A percentile compares a stretch with the other conserved stretches of the same genome.
Evolutionary conservation across 2,329 filamentous ascomycete genomes (phyloP).

Genomic region (Colletotrichum sp.): DNA sequence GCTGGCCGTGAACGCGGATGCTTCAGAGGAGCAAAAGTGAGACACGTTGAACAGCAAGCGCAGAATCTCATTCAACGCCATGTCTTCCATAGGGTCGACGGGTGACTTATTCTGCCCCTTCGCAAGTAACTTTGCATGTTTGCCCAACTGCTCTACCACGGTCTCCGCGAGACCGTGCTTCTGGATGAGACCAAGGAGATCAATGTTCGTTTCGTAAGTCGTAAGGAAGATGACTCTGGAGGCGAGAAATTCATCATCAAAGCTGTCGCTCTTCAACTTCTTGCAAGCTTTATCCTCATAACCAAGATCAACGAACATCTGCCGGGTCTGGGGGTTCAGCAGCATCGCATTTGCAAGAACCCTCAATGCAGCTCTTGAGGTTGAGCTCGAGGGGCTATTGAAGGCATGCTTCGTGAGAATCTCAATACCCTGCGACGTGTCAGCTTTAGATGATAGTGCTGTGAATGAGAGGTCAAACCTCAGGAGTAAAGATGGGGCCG

Average conservation of each 20-base stretch:
- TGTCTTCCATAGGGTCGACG: constrained; percentile 68
- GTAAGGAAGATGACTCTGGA: constrained; percentile 81
- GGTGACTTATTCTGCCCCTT: constrained; percentile 31
- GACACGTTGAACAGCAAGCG: constrained; percentile 92
- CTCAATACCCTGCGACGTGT: constrained; percentile 68
- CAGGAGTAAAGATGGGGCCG: constrained; percentile 82
- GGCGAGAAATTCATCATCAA: constrained; percentile 85
- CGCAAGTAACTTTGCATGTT: constrained; percentile 62
- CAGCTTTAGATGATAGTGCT: not conserved
- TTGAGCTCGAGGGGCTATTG: constrained; percentile 63
- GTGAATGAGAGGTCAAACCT: constrained; percentile 52
- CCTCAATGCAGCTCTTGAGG: constrained; percentile 77
- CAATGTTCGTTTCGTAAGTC: constrained; percentile 76
- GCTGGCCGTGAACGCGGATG: constrained; percentile 67
- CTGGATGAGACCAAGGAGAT: constrained; percentile 69
- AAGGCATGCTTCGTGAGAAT: constrained; percentile 78
- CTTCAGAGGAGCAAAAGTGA: constrained; percentile 70
- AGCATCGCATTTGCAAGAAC: constrained; percentile 87
- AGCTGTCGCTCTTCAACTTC: constrained; percentile 73
- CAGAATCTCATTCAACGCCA: constrained; percentile 83
- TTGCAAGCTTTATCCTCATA: constrained; percentile 71
- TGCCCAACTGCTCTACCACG: constrained; percentile 71
- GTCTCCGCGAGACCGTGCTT: constrained; percentile 70
- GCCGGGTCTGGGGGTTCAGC: constrained; percentile 69
- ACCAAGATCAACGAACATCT: constrained; percentile 74